Evolutionary conservation across 257 asterid species (phyloP), one percentile per base, ranked within the genome.

Genomic region (Solanum chiquidenum): DNA sequence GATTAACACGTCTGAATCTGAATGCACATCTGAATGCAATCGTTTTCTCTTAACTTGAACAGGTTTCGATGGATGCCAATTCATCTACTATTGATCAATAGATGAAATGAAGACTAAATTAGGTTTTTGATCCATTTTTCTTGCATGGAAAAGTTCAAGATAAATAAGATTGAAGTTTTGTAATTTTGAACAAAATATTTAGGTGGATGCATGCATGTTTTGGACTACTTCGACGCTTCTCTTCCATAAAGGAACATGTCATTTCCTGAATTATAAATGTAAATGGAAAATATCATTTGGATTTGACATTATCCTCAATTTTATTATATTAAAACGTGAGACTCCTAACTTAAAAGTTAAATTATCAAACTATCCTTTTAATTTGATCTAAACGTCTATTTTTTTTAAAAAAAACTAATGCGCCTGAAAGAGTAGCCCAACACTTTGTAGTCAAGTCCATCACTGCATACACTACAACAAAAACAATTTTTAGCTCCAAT

Each of bases 1-100:
- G 4, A 55, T 55, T 55, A 55, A 55, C 1, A 55, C n/a, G 9
- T 18, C 0, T 55, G 4, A 18, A 27, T 62, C 31, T 62, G 2
- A 27, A 68, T 27, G 1, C 64, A 55, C 25, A 3, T 55, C 64
- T 55, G 11, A 31, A 33, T 72, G 10, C 13, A 16, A 33, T 8
- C 6, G 3, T 18, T 62, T 29, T 79, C 69, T 49, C 18, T 44
- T 4, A 38, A 8, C 42, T 35, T 29, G 60, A 35, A 60, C 96
- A 97, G 98, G 99, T 90, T 94, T 92, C 35, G 94, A 93, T 87
- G 98, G 96, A 4, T 97, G 99, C 90, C 95, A 88, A 88, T 97
- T 97, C 86, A 21, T 93, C 84, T 95, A 91, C 90, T 80, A 75
- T 20, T 96, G 92, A 90, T 33, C 42, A 79, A 42, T 79, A 29